A percentile compares a stretch with the other conserved stretches of the same genome.
Conservation (phyloP, 768 basidiomycete genomes). For the Chalciporus piperatus region DNA sequence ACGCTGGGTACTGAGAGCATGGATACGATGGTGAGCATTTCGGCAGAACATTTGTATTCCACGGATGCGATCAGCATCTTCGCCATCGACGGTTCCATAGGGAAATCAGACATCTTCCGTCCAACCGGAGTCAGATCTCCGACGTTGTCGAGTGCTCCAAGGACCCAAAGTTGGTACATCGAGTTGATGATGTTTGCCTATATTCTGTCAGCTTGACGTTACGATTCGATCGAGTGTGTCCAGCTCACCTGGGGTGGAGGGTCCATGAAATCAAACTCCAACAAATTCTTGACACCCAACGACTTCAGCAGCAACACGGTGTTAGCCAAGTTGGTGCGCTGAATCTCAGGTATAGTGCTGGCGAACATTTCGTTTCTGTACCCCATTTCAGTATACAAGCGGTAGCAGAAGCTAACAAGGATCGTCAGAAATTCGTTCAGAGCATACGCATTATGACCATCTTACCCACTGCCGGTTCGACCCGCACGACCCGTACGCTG, state of each 20-base stretch:
- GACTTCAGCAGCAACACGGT: constrained; percentile 94
- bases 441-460: constrained; percentile 5
- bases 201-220: background rate
- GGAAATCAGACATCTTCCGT: constrained; percentile 98
- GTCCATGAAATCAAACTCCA: constrained; percentile 99
- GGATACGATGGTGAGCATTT: constrained; percentile 98
- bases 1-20: constrained; percentile 99
- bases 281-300: constrained; percentile 91
- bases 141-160: constrained; percentile 94
- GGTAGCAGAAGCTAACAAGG: constrained; percentile 79
- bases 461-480: constrained; percentile 91
- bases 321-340: constrained; percentile 95
- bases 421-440: background rate
- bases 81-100: constrained; percentile 98
- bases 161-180: constrained; percentile 99
- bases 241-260: constrained; percentile 90
- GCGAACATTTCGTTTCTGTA: constrained; percentile 94
- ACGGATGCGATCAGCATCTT: constrained; percentile 95
- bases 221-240: background rate
- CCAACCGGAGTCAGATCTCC: constrained; percentile 93
- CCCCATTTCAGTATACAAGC: constrained; percentile 95
- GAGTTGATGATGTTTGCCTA: constrained; percentile 97
- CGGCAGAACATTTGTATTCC: constrained; percentile 87
- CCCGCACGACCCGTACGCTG: constrained; percentile 96
- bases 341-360: constrained; percentile 97